Base-by-base conservation (phyloP, 2,329 filamentous ascomycete species). In the Alternaria gansuensis region DNA sequence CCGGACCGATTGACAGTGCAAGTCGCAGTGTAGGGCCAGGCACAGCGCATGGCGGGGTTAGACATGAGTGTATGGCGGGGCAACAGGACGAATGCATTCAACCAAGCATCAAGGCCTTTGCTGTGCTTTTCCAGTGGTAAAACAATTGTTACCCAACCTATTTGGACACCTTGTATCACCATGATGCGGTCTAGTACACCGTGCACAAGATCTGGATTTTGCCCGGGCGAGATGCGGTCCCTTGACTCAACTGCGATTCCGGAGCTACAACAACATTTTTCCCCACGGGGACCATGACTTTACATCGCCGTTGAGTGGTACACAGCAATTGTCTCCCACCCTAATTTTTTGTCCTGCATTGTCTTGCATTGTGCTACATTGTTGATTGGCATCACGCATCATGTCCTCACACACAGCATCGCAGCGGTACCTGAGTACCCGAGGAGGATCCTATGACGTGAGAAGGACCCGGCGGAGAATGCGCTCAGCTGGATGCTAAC, bases 371-470 rank as follows among this genome's bases (percentile, higher is more conserved):
- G 36, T 45, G 53, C 43, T 31, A 17, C 26, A 53, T 51, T 9
- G 39, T 57, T 52, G 55, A 53, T 37, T 45, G 51, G 29, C 54
- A 54, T 56, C 43, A 54, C 51, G 48, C 60, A 51, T 39, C 46
- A 82, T 81, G 79, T 61, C 79, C 49, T 78, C 80, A 46, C 80
- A 82, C 62, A 84, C 82, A 52, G 74, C 82, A 59, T 87, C 86
- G 11, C 86, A 88, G 69, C 81, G 82, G 67, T 89, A 88, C 71
- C 78, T 88, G 55, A 88, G 85, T 70, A 88, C 86, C 21, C 79
- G 87, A 64, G 87, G 86, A 66, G 86, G 85, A 60, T 86, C 83
- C 26, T 88, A 87, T 75, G 84, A 85, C 70, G 86, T 88, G 80
- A 69, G 82, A 49, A 36, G 48, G 54, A 29, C 36, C 36, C 26